Conservation (phyloP, 2,329 filamentous ascomycete genomes). For the Fusarium citri region DNA sequence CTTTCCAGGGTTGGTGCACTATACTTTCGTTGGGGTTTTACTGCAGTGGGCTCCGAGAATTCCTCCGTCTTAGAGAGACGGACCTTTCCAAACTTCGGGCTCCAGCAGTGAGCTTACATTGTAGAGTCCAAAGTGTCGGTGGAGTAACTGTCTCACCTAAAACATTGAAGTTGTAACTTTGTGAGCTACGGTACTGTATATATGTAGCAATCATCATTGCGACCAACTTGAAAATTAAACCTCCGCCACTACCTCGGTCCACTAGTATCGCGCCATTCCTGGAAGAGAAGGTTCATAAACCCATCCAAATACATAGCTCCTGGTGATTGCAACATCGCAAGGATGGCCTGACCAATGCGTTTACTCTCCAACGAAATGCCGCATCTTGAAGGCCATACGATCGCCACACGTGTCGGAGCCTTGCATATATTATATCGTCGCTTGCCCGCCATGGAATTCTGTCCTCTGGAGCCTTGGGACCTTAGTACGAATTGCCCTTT, state of each 20-base stretch:
- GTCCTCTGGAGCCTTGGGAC: neutral
- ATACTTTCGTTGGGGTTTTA: no score
- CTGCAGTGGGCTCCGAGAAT: neutral
- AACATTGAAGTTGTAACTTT: no score
- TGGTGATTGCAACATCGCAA: neutral
- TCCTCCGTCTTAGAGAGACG: neutral
- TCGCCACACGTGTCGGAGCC: neutral
- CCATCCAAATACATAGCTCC: fast-evolving
- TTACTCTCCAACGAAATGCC: fast-evolving
- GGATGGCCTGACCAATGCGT: fast-evolving
- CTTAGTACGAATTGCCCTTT: no score
- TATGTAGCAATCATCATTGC: no score
- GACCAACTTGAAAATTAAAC: neutral
- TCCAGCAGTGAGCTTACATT: no score
- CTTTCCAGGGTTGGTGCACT: neutral
- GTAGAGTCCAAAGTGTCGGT: no score
- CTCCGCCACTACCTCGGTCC: neutral
- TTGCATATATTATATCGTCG: neutral
- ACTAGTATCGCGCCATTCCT: neutral
- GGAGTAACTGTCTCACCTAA: no score
- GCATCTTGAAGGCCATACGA: neutral
- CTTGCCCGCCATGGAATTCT: neutral
- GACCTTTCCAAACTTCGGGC: fast-evolving
- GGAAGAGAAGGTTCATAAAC: neutral
- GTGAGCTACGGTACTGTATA: no score